Evolutionary conservation across 2,329 filamentous ascomycete species (phyloP), one percentile per base, ranked within the genome.

Genomic region (Cryoendolithus antarcticus): DNA sequence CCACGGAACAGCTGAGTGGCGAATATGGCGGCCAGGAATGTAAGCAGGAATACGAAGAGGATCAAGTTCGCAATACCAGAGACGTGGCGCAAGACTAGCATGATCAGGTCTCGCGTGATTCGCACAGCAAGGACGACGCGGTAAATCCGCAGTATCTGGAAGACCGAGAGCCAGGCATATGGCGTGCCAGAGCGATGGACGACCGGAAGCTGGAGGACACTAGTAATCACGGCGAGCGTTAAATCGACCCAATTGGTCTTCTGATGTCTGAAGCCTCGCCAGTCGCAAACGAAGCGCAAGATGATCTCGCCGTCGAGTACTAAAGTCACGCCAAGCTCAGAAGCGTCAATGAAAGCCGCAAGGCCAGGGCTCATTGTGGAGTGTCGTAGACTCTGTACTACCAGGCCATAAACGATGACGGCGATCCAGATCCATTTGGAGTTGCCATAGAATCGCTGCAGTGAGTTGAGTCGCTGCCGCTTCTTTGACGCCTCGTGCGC

Each of bases 1-100:
- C 88, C 88, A 29, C 91, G 80, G 54, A 98, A 93, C 3, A 98
- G 75, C 58, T 98, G 89, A 1, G 82, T 77, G 5, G 91, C 91
- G 52, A 98, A 86, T 42, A 98, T 93, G 3, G 91, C 82, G 50
- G 88, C 83, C 34, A 98, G 70, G 54, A 94, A 96, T 0, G 88
- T 95, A 55, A 95, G 84, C 37, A 98, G 69, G 56, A 96, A 94
- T 53, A 98, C 86, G 58, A 98, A 98, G 11, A 96, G 68, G 64
- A 98, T 93, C 44, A 98, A 67, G 56, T 98, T 98, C 30, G 83
- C 74, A 45, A 98, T 80, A 82, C 93, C 93, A 33, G 80, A 76
- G 4, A 86, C 81, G 57, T 96, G 96, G 44, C 91, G 82, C 44
- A 98, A 72, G 2, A 98, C 91, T 28, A 93, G 52, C 50, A 82